phyloP scores from a whole-genome alignment of 768 basidiomycete genomes.

The Pleurotus eryngii region DNA sequence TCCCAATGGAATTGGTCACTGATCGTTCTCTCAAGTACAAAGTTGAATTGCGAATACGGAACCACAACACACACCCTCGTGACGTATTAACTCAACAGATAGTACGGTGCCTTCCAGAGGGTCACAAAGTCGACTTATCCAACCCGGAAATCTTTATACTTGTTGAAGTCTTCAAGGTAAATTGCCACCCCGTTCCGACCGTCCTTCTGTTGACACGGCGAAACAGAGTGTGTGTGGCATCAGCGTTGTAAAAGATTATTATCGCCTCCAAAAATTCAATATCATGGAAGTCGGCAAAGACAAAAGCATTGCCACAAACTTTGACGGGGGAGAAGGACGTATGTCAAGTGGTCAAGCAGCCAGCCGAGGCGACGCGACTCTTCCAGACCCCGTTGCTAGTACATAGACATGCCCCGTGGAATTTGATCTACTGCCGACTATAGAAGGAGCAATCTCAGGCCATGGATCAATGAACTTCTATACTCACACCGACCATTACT shows the following conservation, averaged over 20 bases:
- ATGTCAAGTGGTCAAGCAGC: not conserved
- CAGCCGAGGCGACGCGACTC: not conserved
- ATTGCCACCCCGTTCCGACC: conserved; percentile 11
- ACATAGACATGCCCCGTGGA: no score
- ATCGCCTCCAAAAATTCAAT: conserved; percentile 73
- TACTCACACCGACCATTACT: no score
- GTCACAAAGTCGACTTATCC: conserved; percentile 64
- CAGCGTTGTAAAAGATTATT: conserved; percentile 71
- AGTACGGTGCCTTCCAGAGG: conserved; percentile 66
- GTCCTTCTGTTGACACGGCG: conserved; percentile 1
- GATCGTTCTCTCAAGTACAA: conserved; percentile 56
- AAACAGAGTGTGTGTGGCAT: conserved; percentile 73
- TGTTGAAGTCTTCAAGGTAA: conserved; percentile 81
- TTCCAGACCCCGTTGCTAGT: not conserved
- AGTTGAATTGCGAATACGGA: conserved; percentile 71
- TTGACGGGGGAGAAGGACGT: conserved; percentile 21
- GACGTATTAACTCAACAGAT: conserved; percentile 61
- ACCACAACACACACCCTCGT: conserved; percentile 69
- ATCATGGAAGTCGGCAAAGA: conserved; percentile 66
- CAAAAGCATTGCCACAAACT: conserved; percentile 35
- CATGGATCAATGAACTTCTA: no score
- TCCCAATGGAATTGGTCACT: not conserved
- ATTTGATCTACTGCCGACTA: no score
- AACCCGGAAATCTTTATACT: conserved; percentile 72
- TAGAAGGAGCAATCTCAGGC: no score